Evolutionary conservation across 2,329 filamentous ascomycete species (phyloP).

Genomic region (Camillea tinctor): DNA sequence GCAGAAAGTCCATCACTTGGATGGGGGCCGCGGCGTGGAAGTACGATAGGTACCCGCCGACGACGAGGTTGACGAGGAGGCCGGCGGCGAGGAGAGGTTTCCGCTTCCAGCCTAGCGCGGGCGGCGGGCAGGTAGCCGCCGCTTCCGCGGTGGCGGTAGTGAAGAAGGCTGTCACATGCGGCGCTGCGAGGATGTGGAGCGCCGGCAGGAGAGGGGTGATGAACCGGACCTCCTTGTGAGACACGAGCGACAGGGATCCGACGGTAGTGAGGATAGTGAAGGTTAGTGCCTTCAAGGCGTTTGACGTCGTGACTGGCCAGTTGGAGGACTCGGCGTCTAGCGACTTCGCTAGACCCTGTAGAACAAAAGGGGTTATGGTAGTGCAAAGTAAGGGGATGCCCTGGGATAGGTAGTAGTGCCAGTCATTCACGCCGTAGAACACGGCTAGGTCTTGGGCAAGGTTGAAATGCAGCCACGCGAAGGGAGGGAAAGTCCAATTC

Average conservation of each 20-base stretch:
- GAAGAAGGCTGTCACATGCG: conserved; percentile 66
- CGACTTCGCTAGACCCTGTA: conserved; percentile 60
- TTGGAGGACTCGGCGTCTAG: conserved; percentile 36
- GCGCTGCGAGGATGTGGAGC: conserved; percentile 78
- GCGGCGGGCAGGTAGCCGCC: conserved; percentile 27
- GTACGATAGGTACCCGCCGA: conserved; percentile 72
- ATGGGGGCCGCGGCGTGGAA: conserved; percentile 81
- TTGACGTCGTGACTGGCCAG: conserved; percentile 36
- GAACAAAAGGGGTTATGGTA: conserved; percentile 74
- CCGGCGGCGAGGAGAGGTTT: conserved; percentile 56
- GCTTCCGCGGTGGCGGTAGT: conserved; percentile 36
- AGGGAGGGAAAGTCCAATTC: conserved; percentile 82
- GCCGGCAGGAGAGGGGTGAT: conserved; percentile 87
- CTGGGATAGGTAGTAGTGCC: conserved; percentile 92
- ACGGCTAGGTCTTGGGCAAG: conserved; percentile 81
- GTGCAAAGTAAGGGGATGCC: conserved; percentile 85
- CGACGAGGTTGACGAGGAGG: conserved; percentile 64
- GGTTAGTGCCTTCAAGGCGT: conserved; percentile 54
- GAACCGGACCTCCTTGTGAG: conserved; percentile 97
- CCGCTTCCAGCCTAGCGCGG: conserved; percentile 43
- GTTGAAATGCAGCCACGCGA: conserved; percentile 89
- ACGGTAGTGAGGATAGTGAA: conserved; percentile 60
- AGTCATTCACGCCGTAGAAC: conserved; percentile 88
- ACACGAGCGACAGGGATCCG: conserved; percentile 68
- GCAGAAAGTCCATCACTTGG: conserved; percentile 71